phyloP scores from a whole-genome alignment of 768 basidiomycete genomes.

The Boletus rubescentipes region DNA sequence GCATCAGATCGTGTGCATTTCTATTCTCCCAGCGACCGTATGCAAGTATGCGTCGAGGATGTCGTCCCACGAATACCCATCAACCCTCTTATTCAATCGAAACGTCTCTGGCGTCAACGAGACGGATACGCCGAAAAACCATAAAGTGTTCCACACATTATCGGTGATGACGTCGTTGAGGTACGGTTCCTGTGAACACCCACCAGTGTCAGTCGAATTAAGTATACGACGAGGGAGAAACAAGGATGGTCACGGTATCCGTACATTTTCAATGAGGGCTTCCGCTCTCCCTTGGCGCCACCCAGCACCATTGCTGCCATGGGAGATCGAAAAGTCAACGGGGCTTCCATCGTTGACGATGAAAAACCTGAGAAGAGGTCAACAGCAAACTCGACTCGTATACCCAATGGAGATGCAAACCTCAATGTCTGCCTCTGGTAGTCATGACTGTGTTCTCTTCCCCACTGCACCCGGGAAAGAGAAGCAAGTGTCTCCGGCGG shows the following conservation, averaged over 20 bases:
- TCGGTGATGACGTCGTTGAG: neutral
- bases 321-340: slow-evolving; percentile 4
- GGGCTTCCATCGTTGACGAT: slow-evolving; percentile 3
- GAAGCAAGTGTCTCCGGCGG: neutral
- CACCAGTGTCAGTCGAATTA: neutral
- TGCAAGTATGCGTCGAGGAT: too few species aligned
- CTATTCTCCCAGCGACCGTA: too few species aligned
- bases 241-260: neutral
- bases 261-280: neutral
- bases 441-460: slow-evolving; percentile 1
- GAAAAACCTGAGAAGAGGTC: neutral
- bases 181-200: neutral
- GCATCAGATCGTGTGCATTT: too few species aligned
- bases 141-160: slow-evolving; percentile 3
- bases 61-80: too few species aligned
- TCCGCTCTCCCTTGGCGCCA: slow-evolving; percentile 1
- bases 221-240: too few species aligned
- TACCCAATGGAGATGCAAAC: neutral
- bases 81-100: too few species aligned
- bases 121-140: neutral
- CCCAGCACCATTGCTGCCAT: neutral
- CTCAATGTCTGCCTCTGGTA: too few species aligned
- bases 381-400: neutral
- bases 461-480: neutral
- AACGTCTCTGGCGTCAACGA: neutral